A percentile compares a stretch with the other conserved stretches of the same genome.
Conservation (phyloP, 345 rosid genomes). For the Sisymbrium altissimum region DNA sequence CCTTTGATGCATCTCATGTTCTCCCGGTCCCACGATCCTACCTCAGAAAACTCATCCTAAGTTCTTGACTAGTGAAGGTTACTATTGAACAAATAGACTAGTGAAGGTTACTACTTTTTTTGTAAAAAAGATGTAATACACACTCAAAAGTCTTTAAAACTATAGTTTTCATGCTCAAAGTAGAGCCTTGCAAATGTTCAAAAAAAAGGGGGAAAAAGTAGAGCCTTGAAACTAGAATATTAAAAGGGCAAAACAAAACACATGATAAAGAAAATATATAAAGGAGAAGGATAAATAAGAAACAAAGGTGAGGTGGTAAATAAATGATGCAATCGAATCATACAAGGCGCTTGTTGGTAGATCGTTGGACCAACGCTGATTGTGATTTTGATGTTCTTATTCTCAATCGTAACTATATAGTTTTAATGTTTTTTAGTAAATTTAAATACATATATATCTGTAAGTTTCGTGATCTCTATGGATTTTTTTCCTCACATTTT, state of each 20-base stretch:
- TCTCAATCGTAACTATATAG: not conserved
- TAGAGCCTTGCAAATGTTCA: not conserved
- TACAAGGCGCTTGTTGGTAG: conserved; percentile 15
- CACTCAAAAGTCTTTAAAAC: not conserved
- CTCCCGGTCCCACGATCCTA: conserved; percentile 18
- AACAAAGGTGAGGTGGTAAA: conserved; percentile 1
- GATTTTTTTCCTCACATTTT: not conserved
- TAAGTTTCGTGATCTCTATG: not conserved
- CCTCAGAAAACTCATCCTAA: not conserved
- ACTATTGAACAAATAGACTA: too few species aligned
- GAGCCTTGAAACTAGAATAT: not conserved
- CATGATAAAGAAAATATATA: not conserved
- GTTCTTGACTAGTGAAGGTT: too few species aligned
- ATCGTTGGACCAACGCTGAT: conserved; percentile 31
- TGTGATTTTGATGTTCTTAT: conserved; percentile 19
- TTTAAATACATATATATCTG: not conserved
- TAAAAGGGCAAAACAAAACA: not conserved
- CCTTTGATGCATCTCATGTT: conserved; percentile 24
- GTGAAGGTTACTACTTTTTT: not conserved
- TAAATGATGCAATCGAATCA: conserved; percentile 24
- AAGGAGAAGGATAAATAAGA: not conserved
- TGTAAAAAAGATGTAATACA: not conserved
- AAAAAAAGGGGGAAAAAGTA: too few species aligned
- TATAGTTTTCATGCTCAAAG: not conserved
- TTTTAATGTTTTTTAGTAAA: not conserved